Percentiles rank a stretch among this genome's conserved stretches.
phyloP scores from a whole-genome alignment of 2,329 filamentous ascomycete species.

The Penicillium decumbens region DNA sequence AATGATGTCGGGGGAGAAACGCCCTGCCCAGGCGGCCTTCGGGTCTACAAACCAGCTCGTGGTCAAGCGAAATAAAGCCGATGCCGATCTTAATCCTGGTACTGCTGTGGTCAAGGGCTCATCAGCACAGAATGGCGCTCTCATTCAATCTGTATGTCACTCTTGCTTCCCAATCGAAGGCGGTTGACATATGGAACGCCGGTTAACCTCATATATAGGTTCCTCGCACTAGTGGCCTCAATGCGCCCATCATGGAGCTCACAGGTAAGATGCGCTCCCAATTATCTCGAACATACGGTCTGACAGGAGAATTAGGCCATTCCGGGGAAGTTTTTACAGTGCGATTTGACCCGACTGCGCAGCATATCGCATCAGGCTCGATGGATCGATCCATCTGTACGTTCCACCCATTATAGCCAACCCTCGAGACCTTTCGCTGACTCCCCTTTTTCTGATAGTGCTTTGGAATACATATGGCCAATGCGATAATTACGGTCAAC shows the following conservation, averaged over 20 bases:
- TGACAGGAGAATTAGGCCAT: conserved; percentile 46
- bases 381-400: conserved; percentile 89
- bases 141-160: conserved; percentile 61
- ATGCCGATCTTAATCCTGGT: conserved; percentile 52
- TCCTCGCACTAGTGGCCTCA: conserved; percentile 72
- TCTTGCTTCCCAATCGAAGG: background rate
- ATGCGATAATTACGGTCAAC: conserved; percentile 87
- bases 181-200: background rate
- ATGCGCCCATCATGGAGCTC: conserved; percentile 91
- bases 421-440: background rate
- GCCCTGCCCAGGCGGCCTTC: conserved; percentile 80
- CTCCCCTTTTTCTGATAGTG: conserved; percentile 52
- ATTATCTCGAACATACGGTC: background rate
- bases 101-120: conserved; percentile 56
- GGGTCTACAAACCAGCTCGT: conserved; percentile 68
- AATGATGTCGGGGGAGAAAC: conserved; percentile 82
- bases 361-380: conserved; percentile 85
- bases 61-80: conserved; percentile 82
- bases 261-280: conserved; percentile 56
- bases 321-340: conserved; percentile 83
- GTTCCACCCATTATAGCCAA: conserved; percentile 28
- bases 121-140: conserved; percentile 53
- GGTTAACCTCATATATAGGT: conserved; percentile 50
- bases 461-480: conserved; percentile 90
- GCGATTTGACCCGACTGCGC: conserved; percentile 82